Percentiles rank a stretch among this genome's conserved stretches.
Evolutionary conservation across 1,284 basidiomycete species (phyloP).

Genomic region (Austroboletus novae-zelandiae): DNA sequence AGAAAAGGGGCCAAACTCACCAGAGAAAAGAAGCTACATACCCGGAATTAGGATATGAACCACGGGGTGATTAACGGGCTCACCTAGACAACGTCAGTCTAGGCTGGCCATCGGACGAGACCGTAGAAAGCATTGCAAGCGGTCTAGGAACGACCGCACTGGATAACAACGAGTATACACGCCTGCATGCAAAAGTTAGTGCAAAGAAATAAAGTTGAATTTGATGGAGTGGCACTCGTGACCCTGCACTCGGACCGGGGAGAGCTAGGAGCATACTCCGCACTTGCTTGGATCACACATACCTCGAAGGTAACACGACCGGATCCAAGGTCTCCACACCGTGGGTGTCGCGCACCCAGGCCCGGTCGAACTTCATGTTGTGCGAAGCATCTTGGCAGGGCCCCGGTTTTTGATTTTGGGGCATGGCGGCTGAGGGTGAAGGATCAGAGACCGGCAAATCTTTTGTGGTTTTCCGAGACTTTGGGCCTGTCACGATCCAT

Average conservation of each 20-base stretch:
- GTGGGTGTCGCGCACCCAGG: conserved; percentile 34
- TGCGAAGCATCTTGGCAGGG: conserved; percentile 48
- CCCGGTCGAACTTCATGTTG: conserved; percentile 28
- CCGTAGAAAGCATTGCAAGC: conserved; percentile 70
- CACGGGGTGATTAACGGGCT: not conserved
- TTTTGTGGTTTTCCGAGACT: not conserved
- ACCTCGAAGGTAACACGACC: conserved; percentile 33
- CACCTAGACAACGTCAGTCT: conserved; percentile 72
- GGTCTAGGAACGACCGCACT: conserved; percentile 71
- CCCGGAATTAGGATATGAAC: conserved; percentile 3
- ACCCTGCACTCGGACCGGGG: not conserved
- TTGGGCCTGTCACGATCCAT: not conserved
- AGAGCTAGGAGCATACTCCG: conserved; percentile 1
- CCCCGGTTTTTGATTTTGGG: conserved; percentile 53
- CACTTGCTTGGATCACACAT: conserved; percentile 12
- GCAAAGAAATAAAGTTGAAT: conserved; percentile 12
- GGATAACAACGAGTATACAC: conserved; percentile 59
- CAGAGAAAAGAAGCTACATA: conserved; percentile 58
- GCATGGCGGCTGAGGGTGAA: conserved; percentile 39
- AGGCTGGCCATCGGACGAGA: conserved; percentile 51
- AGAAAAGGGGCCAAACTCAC: conserved; percentile 8
- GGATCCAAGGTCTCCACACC: conserved; percentile 49
- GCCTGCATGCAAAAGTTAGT: conserved; percentile 34
- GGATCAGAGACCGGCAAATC: conserved; percentile 33
- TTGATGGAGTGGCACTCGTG: conserved; percentile 8